These are phyloP conservation scores for Phytophthora sp. DNA, from an alignment of 352 stramenopile genomes.

Conservation along the genomic window DNA sequence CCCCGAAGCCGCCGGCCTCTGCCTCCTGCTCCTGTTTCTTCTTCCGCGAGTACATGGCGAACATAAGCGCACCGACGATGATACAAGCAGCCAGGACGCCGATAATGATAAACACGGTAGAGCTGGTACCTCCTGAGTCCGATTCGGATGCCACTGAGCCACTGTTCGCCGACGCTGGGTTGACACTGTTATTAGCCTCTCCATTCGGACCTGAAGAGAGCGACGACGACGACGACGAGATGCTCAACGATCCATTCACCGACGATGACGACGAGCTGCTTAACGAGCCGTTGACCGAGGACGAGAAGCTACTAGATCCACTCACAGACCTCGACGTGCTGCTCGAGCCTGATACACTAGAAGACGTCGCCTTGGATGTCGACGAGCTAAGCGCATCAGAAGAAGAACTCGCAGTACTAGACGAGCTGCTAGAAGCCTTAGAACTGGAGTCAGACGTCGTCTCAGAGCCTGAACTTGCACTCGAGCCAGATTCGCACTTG, in stretches of 20 bases:
- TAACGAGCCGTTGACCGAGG: slow-evolving; percentile 26
- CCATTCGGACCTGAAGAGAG: slow-evolving; percentile 8
- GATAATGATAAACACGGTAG: slow-evolving; percentile 71
- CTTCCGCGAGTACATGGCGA: slow-evolving; percentile 78
- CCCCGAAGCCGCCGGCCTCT: slow-evolving; percentile 53
- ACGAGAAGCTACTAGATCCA: slow-evolving; percentile 24
- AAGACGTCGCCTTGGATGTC: slow-evolving; percentile 13
- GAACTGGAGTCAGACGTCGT: slow-evolving; percentile 13
- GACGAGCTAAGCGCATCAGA: slow-evolving; percentile 19
- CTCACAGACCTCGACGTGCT: slow-evolving; percentile 11
- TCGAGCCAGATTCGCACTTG: slow-evolving; percentile 47
- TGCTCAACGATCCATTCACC: slow-evolving; percentile 22
- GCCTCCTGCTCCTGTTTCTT: slow-evolving; percentile 70
- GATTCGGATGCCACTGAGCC: slow-evolving; percentile 31
- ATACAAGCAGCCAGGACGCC: slow-evolving; percentile 65
- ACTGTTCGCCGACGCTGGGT: slow-evolving; percentile 22
- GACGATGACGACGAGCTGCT: slow-evolving; percentile 35
- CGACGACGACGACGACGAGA: slow-evolving; percentile 26
- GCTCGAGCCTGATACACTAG: slow-evolving; percentile 21
- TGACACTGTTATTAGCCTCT: slow-evolving; percentile 19
- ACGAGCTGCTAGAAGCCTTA: slow-evolving; percentile 8
- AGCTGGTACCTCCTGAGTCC: slow-evolving; percentile 49
- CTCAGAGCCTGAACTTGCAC: slow-evolving; percentile 11
- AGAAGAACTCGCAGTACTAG: slow-evolving; percentile 8
- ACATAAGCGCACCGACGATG: slow-evolving; percentile 68